These are phyloP conservation scores for Rosa chinensis DNA, from an alignment of 306 rosid genomes.

Conservation along the genomic window DNA sequence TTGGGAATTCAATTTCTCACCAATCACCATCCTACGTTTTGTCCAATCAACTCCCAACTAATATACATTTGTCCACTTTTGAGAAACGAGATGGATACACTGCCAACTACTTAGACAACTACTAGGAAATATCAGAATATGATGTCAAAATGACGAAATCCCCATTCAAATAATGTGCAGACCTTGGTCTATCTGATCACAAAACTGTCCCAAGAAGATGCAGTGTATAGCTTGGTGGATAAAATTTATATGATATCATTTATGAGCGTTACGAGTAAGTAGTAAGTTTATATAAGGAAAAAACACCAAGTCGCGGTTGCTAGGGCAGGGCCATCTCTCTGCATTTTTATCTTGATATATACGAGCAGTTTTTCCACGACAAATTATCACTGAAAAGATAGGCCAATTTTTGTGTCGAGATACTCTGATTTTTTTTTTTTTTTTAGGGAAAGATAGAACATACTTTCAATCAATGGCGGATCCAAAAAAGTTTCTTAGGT, in stretches of 20 bases:
- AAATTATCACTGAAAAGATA: too few species aligned
- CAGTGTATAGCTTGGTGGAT: background rate
- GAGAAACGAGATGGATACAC: slow-evolving; percentile 21
- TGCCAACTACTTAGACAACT: slow-evolving; percentile 8
- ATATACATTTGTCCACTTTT: slow-evolving; percentile 24
- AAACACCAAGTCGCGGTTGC: background rate
- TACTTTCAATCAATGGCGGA: too few species aligned
- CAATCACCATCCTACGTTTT: slow-evolving; percentile 38
- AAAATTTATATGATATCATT: background rate
- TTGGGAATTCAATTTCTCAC: slow-evolving; percentile 22
- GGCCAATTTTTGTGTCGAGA: too few species aligned
- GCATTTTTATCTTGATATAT: too few species aligned
- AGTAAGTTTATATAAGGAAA: background rate
- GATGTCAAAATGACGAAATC: background rate
- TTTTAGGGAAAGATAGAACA: too few species aligned
- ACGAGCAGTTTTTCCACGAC: too few species aligned
- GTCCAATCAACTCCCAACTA: slow-evolving; percentile 37
- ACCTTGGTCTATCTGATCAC: background rate
- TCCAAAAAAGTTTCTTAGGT: too few species aligned
- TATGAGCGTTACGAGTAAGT: background rate
- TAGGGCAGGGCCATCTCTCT: background rate
- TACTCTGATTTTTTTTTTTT: too few species aligned
- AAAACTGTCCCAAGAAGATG: background rate
- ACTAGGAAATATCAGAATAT: background rate
- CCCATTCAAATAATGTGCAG: background rate